These are phyloP conservation scores for Phytophthora meadii DNA, from an alignment of 352 stramenopile genomes.

Conservation along the genomic window DNA sequence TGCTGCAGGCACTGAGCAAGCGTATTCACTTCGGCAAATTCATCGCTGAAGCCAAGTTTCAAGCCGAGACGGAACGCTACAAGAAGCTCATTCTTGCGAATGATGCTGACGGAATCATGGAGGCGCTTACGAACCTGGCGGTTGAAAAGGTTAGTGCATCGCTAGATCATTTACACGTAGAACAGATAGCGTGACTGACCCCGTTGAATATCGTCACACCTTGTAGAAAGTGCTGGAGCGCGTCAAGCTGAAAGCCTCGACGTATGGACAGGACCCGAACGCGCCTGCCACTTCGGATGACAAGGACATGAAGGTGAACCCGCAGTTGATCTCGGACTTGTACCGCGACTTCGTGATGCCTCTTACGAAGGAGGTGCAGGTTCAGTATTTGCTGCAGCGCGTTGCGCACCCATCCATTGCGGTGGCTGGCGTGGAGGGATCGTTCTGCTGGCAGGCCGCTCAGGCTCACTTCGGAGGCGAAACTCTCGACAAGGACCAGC, in stretches of 20 bases:
- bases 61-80: conserved; percentile 91
- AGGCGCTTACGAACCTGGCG: conserved; percentile 93
- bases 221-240: conserved; percentile 88
- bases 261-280: conserved; percentile 92
- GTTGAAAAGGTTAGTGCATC: conserved; percentile 87
- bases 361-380: conserved; percentile 99
- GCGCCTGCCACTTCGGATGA: conserved; percentile 37
- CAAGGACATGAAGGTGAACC: conserved; percentile 94
- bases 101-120: conserved; percentile 96
- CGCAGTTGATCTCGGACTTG: conserved; percentile 95
- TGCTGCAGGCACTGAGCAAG: conserved; percentile 96
- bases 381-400: conserved; percentile 90
- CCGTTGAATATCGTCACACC: not conserved
- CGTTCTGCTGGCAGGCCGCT: conserved; percentile 79
- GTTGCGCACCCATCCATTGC: conserved; percentile 82
- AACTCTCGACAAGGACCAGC: conserved; percentile 49
- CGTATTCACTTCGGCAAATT: conserved; percentile 99
- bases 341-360: conserved; percentile 99
- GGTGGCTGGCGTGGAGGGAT: conserved; percentile 70
- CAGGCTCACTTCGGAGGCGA: conserved; percentile 73
- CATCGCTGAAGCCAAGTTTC: conserved; percentile 98
- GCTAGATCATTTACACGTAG: too few species aligned
- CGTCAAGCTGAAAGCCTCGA: conserved; percentile 96
- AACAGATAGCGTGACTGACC: not conserved
- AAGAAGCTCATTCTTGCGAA: conserved; percentile 92